These are phyloP conservation scores for Tetrahymena elliotti DNA, from an alignment of 73 alveolate species.

Conservation along the genomic window DNA sequence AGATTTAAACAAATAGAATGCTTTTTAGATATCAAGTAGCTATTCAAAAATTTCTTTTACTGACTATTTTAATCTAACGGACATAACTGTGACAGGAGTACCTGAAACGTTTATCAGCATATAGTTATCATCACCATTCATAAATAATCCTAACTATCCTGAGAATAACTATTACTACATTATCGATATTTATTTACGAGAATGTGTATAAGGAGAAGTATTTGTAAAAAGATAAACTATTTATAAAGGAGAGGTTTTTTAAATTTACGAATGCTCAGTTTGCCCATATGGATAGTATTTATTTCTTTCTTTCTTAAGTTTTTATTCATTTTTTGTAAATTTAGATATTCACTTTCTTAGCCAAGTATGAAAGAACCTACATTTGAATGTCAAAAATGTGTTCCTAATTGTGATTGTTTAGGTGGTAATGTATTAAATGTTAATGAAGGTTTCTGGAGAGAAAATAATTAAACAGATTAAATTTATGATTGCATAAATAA, in stretches of 20 bases:
- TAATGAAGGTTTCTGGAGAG: neutral
- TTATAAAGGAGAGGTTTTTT: neutral
- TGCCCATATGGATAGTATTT: neutral
- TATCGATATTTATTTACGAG: neutral
- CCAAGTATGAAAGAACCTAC: neutral
- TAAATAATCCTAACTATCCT: neutral
- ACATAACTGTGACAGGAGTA: neutral
- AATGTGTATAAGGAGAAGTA: neutral
- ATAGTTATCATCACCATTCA: neutral
- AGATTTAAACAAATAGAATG: neutral
- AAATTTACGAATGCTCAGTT: neutral
- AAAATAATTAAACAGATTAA: neutral
- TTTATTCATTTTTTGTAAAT: neutral
- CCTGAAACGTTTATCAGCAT: neutral
- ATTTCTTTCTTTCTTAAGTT: neutral
- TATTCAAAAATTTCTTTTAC: neutral
- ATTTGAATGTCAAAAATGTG: neutral
- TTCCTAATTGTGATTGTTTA: neutral
- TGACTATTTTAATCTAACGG: neutral
- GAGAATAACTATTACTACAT: neutral
- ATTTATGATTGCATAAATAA: neutral
- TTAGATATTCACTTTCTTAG: neutral
- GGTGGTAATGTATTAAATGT: neutral
- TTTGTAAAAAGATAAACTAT: neutral
- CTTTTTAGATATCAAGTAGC: neutral